Base-by-base conservation (phyloP, 2,329 filamentous ascomycete species). In the Aspergillus japonicus region DNA sequence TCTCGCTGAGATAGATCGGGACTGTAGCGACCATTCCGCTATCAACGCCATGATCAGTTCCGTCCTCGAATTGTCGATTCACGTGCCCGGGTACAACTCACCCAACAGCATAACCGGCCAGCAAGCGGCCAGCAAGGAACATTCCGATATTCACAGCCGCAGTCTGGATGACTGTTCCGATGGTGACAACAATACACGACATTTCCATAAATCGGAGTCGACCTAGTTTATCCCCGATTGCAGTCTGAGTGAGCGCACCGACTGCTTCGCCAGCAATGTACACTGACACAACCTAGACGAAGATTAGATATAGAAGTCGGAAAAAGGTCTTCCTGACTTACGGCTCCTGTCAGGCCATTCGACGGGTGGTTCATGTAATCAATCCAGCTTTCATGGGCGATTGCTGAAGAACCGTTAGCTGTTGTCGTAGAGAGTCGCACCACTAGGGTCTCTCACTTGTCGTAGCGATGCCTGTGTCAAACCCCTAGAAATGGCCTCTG, bases 211-310 rank as follows among this genome's bases (percentile, higher is more conserved):
- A 84, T 1, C 80, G 78, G 48, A 84, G 78, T 10, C 82, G 81
- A 10, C 82, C 82, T 4, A 82, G 78, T 68, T 71, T 78, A 64
- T 87, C 84, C 8, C 79, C 84, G 19, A 85, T 71, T 5, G 79
- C 75, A 3, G 81, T 85, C 65, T 86, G 84, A 0, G 74, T 74
- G 7, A 85, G 61, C 16, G 84, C 82, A 1, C 85, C 84, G 5
- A 82, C 71, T 12, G 83, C 83, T 69, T 87, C 84, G 29, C 85
- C 85, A 5, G 84, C 84, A 60, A 87, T 85, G 65, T 86, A 87
- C 3, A 85, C 80, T 5, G 84, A 77, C 3, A 85, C 83, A 2
- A 86, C 83, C 74, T 79, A 54, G 2, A 42, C 62, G 48, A 56
- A 56, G 51, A 39, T 56, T 54, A 51, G 50, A 31, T 26, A 4